Conservation (phyloP, 2,329 filamentous ascomycete species). For the Aschersonia sp. region DNA sequence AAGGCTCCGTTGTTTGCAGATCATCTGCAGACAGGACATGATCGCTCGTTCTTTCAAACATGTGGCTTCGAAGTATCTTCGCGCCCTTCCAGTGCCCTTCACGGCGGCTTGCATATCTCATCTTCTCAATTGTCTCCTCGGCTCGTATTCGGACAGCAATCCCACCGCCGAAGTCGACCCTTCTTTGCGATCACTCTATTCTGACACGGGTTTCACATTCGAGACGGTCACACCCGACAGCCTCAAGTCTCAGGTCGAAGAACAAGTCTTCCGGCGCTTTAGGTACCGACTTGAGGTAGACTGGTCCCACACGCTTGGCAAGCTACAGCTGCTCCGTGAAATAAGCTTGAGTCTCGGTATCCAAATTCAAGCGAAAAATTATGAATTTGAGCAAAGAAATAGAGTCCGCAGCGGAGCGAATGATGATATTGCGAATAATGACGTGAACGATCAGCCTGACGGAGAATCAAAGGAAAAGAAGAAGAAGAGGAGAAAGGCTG, state of each 20-base stretch:
- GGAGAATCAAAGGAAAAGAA: slow-evolving; percentile 27
- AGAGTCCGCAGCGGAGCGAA: slow-evolving; percentile 15
- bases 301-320: slow-evolving; percentile 55
- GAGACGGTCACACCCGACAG: slow-evolving; percentile 61
- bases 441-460: slow-evolving; percentile 24
- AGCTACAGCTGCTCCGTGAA: slow-evolving; percentile 78
- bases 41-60: slow-evolving; percentile 94
- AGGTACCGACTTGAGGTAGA: slow-evolving; percentile 54
- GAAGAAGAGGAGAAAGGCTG: slow-evolving; percentile 54
- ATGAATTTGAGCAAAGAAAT: slow-evolving; percentile 17
- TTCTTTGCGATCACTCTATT: slow-evolving; percentile 59
- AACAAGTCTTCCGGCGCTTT: slow-evolving; percentile 60
- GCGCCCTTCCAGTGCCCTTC: slow-evolving; percentile 64
- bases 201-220: slow-evolving; percentile 70
- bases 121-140: slow-evolving; percentile 85
- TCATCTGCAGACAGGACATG: slow-evolving; percentile 81
- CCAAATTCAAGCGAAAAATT: slow-evolving; percentile 62
- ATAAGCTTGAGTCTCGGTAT: slow-evolving; percentile 78
- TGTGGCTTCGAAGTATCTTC: slow-evolving; percentile 63
- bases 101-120: slow-evolving; percentile 71
- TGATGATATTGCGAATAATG: slow-evolving; percentile 16
- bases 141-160: slow-evolving; percentile 58
- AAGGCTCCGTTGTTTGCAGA: slow-evolving; percentile 62
- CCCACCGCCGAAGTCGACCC: slow-evolving; percentile 67
- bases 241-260: slow-evolving; percentile 53